phyloP scores from a whole-genome alignment of 2,329 filamentous ascomycete genomes.

The Talaromyces pinophilus region DNA sequence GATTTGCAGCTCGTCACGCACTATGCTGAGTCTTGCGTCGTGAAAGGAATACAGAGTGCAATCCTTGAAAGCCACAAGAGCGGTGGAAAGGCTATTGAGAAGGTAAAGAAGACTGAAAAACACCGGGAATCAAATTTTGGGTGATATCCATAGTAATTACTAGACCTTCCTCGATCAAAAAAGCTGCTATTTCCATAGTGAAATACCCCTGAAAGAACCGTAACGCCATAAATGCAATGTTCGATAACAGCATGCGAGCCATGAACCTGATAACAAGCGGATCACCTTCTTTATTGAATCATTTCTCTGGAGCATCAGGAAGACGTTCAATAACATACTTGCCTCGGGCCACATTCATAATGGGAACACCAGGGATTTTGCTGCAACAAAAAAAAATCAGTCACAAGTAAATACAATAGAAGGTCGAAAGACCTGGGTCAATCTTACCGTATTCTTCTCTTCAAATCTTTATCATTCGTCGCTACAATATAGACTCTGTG shows the following conservation, averaged over 20 bases:
- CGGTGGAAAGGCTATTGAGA: neutral
- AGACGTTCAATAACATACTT: constrained; percentile 95
- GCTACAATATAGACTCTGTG: constrained; percentile 77
- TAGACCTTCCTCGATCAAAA: no score
- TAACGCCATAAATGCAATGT: constrained; percentile 14
- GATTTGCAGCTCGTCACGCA: neutral
- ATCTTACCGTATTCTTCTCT: constrained; percentile 67
- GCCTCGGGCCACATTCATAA: constrained; percentile 77
- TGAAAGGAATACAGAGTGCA: neutral
- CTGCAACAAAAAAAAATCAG: constrained; percentile 14
- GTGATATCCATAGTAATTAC: neutral
- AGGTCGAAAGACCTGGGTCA: neutral
- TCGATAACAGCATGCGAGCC: neutral
- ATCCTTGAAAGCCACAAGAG: neutral
- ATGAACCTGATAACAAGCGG: neutral
- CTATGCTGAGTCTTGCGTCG: neutral
- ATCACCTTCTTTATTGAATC: neutral
- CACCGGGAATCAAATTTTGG: neutral
- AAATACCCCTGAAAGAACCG: neutral
- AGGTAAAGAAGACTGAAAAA: neutral
- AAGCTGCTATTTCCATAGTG: neutral
- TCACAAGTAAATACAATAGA: neutral
- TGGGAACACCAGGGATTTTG: constrained; percentile 72
- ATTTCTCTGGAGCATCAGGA: constrained; percentile 60
- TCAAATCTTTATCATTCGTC: constrained; percentile 71